Conservation (phyloP, 2,329 filamentous ascomycete species). For the Apiospora hydei region DNA sequence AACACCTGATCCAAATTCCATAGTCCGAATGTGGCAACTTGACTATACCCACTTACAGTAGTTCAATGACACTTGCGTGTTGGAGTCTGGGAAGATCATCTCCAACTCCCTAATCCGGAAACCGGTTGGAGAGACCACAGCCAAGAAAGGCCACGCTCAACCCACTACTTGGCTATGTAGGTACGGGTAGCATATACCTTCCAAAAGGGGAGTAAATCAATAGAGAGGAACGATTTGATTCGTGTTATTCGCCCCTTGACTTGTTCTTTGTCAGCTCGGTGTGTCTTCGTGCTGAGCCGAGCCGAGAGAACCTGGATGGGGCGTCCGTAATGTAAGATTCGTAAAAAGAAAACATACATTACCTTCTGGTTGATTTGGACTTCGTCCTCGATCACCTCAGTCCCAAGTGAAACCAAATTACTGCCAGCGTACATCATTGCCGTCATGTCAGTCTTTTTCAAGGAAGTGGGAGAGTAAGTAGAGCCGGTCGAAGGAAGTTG, state of each 20-base stretch:
- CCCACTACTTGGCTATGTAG: neutral
- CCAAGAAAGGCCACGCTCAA: neutral
- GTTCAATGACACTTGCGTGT: neutral
- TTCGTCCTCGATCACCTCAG: slow-evolving; percentile 8
- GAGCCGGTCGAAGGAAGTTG: neutral
- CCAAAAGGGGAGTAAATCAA: neutral
- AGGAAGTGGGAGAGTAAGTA: slow-evolving; percentile 45
- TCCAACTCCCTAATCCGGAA: slow-evolving; percentile 9
- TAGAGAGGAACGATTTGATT: neutral
- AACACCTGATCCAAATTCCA: neutral
- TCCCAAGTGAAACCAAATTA: neutral
- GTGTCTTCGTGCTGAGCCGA: slow-evolving; percentile 8
- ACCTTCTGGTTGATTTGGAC: neutral
- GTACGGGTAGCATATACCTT: slow-evolving; percentile 7
- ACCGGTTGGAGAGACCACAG: neutral
- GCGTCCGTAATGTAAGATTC: neutral
- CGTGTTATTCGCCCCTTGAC: neutral
- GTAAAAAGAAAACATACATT: neutral
- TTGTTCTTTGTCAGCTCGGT: neutral
- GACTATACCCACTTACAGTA: neutral
- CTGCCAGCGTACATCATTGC: neutral
- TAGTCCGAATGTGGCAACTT: neutral
- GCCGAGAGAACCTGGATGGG: neutral
- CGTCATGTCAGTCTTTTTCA: slow-evolving; percentile 49
- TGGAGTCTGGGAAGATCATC: neutral